These are phyloP conservation scores for Arabidopsis suecica DNA, from an alignment of 345 rosid genomes.

Conservation along the genomic window DNA sequence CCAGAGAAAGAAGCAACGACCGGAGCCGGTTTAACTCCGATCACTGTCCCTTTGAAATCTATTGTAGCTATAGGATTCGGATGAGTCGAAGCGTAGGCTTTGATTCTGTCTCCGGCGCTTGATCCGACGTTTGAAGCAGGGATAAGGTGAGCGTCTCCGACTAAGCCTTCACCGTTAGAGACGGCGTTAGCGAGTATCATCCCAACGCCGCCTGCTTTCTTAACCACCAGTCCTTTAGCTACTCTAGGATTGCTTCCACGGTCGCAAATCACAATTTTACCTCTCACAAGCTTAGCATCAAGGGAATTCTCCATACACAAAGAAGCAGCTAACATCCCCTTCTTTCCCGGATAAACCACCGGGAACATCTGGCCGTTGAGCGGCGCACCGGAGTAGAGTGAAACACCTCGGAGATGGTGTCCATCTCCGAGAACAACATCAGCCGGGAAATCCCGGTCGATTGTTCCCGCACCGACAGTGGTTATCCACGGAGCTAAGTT, in stretches of 20 bases:
- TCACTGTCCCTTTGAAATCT: conserved; percentile 63
- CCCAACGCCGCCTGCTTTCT: conserved; percentile 76
- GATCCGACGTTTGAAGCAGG: conserved; percentile 75
- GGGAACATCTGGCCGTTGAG: conserved; percentile 63
- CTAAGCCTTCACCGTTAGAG: conserved; percentile 78
- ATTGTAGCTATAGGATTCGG: conserved; percentile 58
- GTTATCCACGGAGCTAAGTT: conserved; percentile 76
- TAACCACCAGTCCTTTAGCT: conserved; percentile 80
- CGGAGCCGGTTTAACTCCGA: conserved; percentile 77
- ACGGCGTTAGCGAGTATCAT: conserved; percentile 78
- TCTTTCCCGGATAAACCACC: conserved; percentile 68
- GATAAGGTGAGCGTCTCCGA: conserved; percentile 73
- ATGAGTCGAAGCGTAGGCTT: conserved; percentile 52
- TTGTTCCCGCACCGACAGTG: conserved; percentile 74
- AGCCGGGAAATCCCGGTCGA: conserved; percentile 72
- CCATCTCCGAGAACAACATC: conserved; percentile 65
- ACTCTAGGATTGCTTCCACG: conserved; percentile 75
- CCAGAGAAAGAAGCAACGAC: conserved; percentile 82
- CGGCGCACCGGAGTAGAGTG: conserved; percentile 59
- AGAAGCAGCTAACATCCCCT: conserved; percentile 59
- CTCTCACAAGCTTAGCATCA: conserved; percentile 58
- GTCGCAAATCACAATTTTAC: conserved; percentile 76
- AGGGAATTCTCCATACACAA: conserved; percentile 77
- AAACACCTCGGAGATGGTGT: conserved; percentile 60
- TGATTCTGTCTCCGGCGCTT: conserved; percentile 60